A percentile compares a stretch with the other conserved stretches of the same genome.
Conservation (phyloP, 768 basidiomycete species). For the Crepidotus variabilis region DNA sequence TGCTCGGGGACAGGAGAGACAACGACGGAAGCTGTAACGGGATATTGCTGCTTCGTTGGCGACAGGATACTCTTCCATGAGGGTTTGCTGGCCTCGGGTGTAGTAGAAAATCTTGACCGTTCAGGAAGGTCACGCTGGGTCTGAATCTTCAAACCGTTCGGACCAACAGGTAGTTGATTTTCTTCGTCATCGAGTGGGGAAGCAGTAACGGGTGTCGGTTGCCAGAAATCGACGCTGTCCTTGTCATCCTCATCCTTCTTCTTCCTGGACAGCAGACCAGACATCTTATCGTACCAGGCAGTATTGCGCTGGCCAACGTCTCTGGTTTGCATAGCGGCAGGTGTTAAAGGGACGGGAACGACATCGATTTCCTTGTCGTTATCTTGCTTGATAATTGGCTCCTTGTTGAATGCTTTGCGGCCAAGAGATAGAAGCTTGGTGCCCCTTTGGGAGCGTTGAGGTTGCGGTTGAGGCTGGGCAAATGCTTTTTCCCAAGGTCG, state of each 20-base stretch:
- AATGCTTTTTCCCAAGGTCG: conserved; percentile 21
- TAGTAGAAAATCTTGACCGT: conserved; percentile 33
- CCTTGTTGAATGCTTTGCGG: conserved; percentile 30
- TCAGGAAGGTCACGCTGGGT: conserved; percentile 1
- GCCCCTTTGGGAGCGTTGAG: conserved; percentile 21
- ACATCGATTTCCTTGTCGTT: conserved; percentile 22
- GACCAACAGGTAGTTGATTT: conserved; percentile 14
- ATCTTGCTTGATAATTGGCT: conserved; percentile 17
- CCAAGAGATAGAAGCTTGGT: conserved; percentile 44
- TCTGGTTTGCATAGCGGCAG: conserved; percentile 11
- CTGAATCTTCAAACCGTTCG: conserved; percentile 11
- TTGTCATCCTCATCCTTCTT: conserved; percentile 8
- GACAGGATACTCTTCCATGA: conserved; percentile 30
- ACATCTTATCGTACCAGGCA: conserved; percentile 35
- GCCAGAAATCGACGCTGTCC: conserved; percentile 11
- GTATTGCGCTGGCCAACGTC: conserved; percentile 8
- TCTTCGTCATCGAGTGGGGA: background rate
- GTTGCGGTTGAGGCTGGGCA: conserved; percentile 6
- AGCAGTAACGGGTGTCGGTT: background rate
- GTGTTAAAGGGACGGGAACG: conserved; percentile 7
- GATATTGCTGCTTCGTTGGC: conserved; percentile 19
- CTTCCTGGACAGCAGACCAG: conserved; percentile 21
- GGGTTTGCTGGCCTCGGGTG: conserved; percentile 26
- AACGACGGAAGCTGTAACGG: background rate
- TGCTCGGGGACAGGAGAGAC: background rate